Base-by-base conservation (phyloP, 306 rosid species). In the Ochetophila trinervis region DNA sequence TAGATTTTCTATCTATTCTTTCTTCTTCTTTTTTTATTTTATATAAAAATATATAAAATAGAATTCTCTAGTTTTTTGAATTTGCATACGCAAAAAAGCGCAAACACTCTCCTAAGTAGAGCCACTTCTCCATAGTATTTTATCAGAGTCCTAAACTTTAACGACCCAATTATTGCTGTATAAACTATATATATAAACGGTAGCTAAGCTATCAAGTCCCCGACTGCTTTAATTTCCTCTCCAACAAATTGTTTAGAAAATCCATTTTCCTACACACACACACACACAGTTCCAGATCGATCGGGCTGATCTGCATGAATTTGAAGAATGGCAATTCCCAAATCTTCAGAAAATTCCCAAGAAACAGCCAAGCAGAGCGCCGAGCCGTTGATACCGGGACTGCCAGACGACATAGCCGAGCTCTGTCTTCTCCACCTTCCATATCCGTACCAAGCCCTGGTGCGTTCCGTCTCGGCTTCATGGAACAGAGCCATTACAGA, bases 351-450 rank as follows among this genome's bases (percentile, higher is more conserved):
- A 34, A 14, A 40, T 10, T 40, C 45, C 45, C 10, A 12, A 40
- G 23, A 8, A 11, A 13, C 17, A 22, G 59, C 15, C 30, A n/a
- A 17, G 16, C 34, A 35, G 18, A 30, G n/a, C 44, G 24, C 49
- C 0, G 75, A 76, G 75, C 58, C 69, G 49, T 73, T 88, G 52
- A 86, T 88, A 62, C 90, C 86, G 0, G 91, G 88, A 1, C 71
- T 88, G 2, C 92, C 96, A 0, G 53, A 86, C 62, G 86, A 86
- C 70, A 70, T 88, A 17, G 75, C 91, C 6, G 85, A 78, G 73
- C 78, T 88, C 0, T 88, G 96, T 66, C 91, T 88, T 19, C 84
- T 86, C 18, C 85, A 62, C 36, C 76, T 88, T 72, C 92, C 96
- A 0, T 88, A 86, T 32, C 96, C 96, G 0, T 86, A 84, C 74